These are phyloP conservation scores for Dissophora ornata DNA, from an alignment of 192 early-diverging fungal species.

Conservation along the genomic window DNA sequence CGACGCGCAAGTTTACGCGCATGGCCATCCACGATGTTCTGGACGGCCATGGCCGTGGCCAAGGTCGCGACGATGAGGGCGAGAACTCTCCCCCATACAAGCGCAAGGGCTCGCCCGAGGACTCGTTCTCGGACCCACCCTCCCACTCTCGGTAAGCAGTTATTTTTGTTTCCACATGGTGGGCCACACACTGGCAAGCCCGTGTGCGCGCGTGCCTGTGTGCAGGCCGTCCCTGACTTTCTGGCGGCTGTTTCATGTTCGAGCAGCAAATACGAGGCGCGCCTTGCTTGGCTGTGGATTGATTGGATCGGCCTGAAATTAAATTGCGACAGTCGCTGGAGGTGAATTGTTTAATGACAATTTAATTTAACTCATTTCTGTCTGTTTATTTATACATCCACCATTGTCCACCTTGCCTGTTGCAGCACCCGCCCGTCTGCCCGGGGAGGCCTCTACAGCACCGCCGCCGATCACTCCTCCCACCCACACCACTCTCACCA, in stretches of 20 bases:
- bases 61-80: conserved; percentile 5
- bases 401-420: too few relatives aligned
- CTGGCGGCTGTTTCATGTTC: too few relatives aligned
- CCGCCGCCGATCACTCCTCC: neutral
- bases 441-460: neutral
- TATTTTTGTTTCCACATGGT: neutral
- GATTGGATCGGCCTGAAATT: neutral
- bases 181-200: too few relatives aligned
- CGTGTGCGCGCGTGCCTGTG: too few relatives aligned
- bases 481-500: conserved; percentile 1
- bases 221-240: too few relatives aligned
- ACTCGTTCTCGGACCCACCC: conserved; percentile 25
- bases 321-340: neutral
- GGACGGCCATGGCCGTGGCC: conserved; percentile 9
- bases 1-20: conserved; percentile 45
- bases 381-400: conserved; percentile 1
- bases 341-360: neutral
- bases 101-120: conserved; percentile 51
- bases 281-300: neutral
- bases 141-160: conserved; percentile 33
- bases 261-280: too few relatives aligned
- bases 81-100: conserved; percentile 40
- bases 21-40: conserved; percentile 55
- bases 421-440: neutral
- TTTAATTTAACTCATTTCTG: neutral